Percentiles rank a stretch among this genome's conserved stretches.
These are phyloP conservation scores for Lasiosphaeriaceae sp. DNA, from an alignment of 495 filamentous ascomycete species.

Conservation along the genomic window DNA sequence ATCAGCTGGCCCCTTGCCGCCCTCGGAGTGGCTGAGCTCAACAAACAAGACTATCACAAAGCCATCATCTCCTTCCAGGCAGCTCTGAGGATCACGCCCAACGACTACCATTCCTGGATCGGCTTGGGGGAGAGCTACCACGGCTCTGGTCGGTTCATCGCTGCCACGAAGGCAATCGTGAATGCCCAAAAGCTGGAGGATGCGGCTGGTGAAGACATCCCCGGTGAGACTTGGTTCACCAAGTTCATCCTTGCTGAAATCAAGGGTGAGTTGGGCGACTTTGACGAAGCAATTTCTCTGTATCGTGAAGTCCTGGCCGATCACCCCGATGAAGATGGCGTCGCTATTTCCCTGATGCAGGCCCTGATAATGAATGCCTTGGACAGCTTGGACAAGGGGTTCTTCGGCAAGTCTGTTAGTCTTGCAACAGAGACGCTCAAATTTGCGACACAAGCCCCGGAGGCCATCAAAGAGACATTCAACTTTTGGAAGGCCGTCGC, in stretches of 20 bases:
- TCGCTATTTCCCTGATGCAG: constrained; percentile 80
- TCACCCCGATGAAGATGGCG: constrained; percentile 74
- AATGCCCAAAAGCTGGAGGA: constrained; percentile 71
- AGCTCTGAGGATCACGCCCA: constrained; percentile 76
- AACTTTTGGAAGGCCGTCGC: constrained; percentile 92
- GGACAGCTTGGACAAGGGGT: constrained; percentile 70
- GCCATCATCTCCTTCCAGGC: constrained; percentile 88
- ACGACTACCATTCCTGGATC: constrained; percentile 92
- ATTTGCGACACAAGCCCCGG: constrained; percentile 34
- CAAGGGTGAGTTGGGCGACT: constrained; percentile 83
- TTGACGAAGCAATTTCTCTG: constrained; percentile 70
- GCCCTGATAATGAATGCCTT: constrained; percentile 77
- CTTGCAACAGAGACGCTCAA: constrained; percentile 46
- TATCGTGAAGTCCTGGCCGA: constrained; percentile 67
- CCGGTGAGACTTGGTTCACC: constrained; percentile 80
- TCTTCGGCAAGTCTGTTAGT: constrained; percentile 74
- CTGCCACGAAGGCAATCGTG: constrained; percentile 85
- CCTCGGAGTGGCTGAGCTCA: constrained; percentile 91
- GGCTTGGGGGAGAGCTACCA: constrained; percentile 95
- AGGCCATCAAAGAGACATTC: constrained; percentile 60
- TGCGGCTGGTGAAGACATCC: constrained; percentile 35
- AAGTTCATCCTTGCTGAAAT: constrained; percentile 97
- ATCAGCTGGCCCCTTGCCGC: constrained; percentile 97
- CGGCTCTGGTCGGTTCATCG: constrained; percentile 85
- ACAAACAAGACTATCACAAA: constrained; percentile 83